Evolutionary conservation across 495 filamentous ascomycete genomes (phyloP).

Genomic region (Chaetomium cochliodes): DNA sequence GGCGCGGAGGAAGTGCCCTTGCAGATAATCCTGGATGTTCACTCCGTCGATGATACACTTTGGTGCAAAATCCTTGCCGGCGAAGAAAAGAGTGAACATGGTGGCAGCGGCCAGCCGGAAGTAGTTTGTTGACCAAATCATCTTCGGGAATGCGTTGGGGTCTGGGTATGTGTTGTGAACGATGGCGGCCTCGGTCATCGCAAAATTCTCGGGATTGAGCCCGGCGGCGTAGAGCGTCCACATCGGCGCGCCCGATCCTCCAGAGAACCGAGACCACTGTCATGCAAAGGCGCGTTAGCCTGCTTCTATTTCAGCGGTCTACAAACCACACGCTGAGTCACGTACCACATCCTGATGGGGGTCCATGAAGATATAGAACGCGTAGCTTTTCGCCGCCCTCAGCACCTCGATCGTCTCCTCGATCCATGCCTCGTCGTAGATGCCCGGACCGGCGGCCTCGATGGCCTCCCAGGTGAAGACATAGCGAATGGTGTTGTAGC

Average conservation of each 20-base stretch:
- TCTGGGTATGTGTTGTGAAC: slow-evolving; percentile 95
- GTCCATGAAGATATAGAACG: slow-evolving; percentile 96
- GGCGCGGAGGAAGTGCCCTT: slow-evolving; percentile 79
- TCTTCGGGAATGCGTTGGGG: slow-evolving; percentile 86
- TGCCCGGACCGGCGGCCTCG: slow-evolving; percentile 87
- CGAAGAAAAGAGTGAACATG: slow-evolving; percentile 95
- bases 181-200: slow-evolving; percentile 83
- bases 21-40: slow-evolving; percentile 96
- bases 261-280: slow-evolving; percentile 90
- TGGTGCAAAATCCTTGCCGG: slow-evolving; percentile 87
- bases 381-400: slow-evolving; percentile 79
- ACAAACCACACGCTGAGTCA: slow-evolving; percentile 19
- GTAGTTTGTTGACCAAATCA: slow-evolving; percentile 99
- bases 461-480: slow-evolving; percentile 99
- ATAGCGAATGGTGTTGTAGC: slow-evolving; percentile 94
- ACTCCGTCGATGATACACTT: slow-evolving; percentile 91
- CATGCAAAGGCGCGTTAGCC: neutral
- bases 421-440: slow-evolving; percentile 93
- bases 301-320: neutral
- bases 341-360: slow-evolving; percentile 93
- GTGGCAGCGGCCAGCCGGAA: slow-evolving; percentile 80
- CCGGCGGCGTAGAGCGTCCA: slow-evolving; percentile 97
- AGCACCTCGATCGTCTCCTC: slow-evolving; percentile 83
- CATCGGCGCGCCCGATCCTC: slow-evolving; percentile 93
- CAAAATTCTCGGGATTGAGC: slow-evolving; percentile 79